Evolutionary conservation across 305 asterid genomes (phyloP).

Genomic region (Plantago lanceolata): DNA sequence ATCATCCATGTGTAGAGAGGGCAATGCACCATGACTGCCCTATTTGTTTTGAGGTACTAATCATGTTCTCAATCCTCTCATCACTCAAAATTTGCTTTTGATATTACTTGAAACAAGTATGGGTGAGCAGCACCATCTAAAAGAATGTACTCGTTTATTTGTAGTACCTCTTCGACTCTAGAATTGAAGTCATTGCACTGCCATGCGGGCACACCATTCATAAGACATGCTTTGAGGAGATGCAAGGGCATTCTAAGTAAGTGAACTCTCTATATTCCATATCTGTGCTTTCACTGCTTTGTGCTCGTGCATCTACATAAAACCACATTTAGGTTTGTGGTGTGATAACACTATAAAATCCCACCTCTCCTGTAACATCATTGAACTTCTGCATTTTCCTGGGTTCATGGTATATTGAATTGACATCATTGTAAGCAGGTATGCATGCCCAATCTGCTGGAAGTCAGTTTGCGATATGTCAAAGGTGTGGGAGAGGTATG

Average conservation of each 20-base stretch:
- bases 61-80: neutral
- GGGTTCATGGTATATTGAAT: neutral
- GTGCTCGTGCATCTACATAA: neutral
- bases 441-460: slow-evolving; percentile 78
- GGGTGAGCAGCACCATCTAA: neutral
- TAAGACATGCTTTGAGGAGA: slow-evolving; percentile 38
- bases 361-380: neutral
- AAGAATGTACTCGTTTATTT: neutral
- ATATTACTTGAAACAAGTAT: neutral
- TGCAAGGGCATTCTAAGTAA: slow-evolving; percentile 74
- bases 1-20: slow-evolving; percentile 77
- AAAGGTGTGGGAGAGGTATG: slow-evolving; percentile 81
- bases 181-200: slow-evolving; percentile 49
- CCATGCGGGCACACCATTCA: slow-evolving; percentile 90
- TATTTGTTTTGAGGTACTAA: slow-evolving; percentile 67
- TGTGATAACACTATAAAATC: no score
- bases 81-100: neutral
- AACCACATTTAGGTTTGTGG: neutral
- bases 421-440: slow-evolving; percentile 34
- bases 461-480: slow-evolving; percentile 90
- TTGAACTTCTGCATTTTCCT: neutral
- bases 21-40: slow-evolving; percentile 95
- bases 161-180: slow-evolving; percentile 72
- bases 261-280: slow-evolving; percentile 17
- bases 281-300: neutral